Conservation (phyloP, 2,329 filamentous ascomycete species). For the Curvularia hawaiiensis region DNA sequence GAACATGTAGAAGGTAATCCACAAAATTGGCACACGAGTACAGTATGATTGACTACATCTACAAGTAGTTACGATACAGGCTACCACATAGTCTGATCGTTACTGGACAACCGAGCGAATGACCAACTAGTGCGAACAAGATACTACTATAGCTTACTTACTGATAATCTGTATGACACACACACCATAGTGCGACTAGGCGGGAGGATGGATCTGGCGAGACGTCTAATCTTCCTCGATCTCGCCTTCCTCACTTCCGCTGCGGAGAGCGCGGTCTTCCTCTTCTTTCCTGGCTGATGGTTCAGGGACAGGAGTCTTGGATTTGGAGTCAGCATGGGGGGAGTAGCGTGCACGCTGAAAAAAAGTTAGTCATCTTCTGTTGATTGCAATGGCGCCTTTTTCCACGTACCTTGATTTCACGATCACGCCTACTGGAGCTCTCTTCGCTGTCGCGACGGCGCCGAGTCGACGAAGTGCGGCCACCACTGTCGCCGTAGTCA, state of each 20-base stretch:
- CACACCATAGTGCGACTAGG: not conserved
- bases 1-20: not conserved
- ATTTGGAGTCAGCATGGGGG: conserved; percentile 61
- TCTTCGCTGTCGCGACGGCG: conserved; percentile 77
- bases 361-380: conserved; percentile 17
- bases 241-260: conserved; percentile 95
- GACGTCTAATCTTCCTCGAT: conserved; percentile 74
- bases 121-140: conserved; percentile 2
- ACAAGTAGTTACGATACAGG: conserved; percentile 2
- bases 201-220: conserved; percentile 9
- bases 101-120: not conserved
- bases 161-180: conserved; percentile 2
- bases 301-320: conserved; percentile 58
- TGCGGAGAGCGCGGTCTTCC: conserved; percentile 71
- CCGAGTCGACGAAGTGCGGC: conserved; percentile 62
- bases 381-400: not conserved
- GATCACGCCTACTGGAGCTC: conserved; percentile 49
- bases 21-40: not conserved
- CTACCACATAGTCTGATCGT: not conserved
- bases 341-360: conserved; percentile 55
- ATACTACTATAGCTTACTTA: conserved; percentile 11
- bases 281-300: conserved; percentile 47
- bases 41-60: conserved; percentile 1
- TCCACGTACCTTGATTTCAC: conserved; percentile 51
- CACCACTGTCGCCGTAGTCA: conserved; percentile 76